Conservation (phyloP, 2,329 filamentous ascomycete species). For the Periconia digitata region DNA sequence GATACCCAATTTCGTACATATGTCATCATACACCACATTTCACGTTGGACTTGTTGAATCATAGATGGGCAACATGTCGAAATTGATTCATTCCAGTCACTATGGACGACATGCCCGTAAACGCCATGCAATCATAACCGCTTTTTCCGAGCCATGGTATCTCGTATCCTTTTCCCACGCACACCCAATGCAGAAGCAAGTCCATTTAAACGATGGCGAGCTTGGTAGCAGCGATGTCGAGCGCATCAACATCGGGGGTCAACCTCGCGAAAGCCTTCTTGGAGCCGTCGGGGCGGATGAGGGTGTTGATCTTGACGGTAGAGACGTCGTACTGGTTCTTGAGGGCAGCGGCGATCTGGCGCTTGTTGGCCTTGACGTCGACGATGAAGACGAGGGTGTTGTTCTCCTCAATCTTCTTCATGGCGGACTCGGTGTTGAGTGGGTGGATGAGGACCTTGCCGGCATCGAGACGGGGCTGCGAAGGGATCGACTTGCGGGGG, state of each 20-base stretch:
- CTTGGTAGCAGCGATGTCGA: slow-evolving; percentile 99
- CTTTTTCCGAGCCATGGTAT: slow-evolving; percentile 36
- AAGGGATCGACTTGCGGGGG: slow-evolving; percentile 91
- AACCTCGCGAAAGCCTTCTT: slow-evolving; percentile 99
- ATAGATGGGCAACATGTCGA: slow-evolving; percentile 10
- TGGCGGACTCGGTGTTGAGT: slow-evolving; percentile 98
- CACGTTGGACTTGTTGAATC: not conserved
- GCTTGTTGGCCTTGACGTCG: slow-evolving; percentile 91
- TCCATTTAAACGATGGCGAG: slow-evolving; percentile 87
- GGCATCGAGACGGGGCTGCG: slow-evolving; percentile 89
- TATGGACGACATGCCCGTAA: slow-evolving; percentile 40
- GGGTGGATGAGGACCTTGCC: slow-evolving; percentile 97
- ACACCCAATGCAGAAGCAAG: slow-evolving; percentile 21
- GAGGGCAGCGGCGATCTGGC: slow-evolving; percentile 95
- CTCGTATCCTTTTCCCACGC: slow-evolving; percentile 29
- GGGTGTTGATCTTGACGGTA: slow-evolving; percentile 98
- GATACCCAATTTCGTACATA: not conserved
- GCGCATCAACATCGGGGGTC: slow-evolving; percentile 93
- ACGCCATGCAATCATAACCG: slow-evolving; percentile 41
- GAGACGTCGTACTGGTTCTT: slow-evolving; percentile 99
- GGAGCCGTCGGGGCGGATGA: slow-evolving; percentile 93
- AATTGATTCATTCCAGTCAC: slow-evolving; percentile 42
- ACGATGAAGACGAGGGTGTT: slow-evolving; percentile 99
- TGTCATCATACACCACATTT: not conserved
- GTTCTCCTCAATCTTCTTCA: slow-evolving; percentile 99